These are phyloP conservation scores for Crataegus laevigata DNA, from an alignment of 306 rosid species.

Conservation along the genomic window DNA sequence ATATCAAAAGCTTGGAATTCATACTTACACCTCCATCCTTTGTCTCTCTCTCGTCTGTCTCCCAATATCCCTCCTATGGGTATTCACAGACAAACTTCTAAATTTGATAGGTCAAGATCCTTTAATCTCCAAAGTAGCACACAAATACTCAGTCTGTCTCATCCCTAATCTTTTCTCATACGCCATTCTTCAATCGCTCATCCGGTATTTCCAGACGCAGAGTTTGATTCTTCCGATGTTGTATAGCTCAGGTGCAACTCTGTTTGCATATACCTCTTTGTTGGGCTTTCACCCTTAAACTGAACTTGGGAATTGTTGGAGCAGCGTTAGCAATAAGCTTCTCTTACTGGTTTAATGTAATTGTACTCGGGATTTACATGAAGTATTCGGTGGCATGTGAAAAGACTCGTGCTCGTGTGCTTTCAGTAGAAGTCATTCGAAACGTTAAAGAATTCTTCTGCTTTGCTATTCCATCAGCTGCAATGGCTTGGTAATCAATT, in stretches of 20 bases:
- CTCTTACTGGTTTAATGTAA: constrained; percentile 1
- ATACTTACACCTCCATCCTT: constrained; percentile 35
- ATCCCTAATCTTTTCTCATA: constrained; percentile 46
- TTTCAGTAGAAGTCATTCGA: not conserved
- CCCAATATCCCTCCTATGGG: constrained; percentile 45
- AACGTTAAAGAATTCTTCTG: not conserved
- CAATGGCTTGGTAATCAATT: constrained; percentile 6
- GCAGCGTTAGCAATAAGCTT: constrained; percentile 11
- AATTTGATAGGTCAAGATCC: constrained; percentile 46
- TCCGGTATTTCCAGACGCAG: constrained; percentile 45
- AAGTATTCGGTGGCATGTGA: constrained; percentile 1
- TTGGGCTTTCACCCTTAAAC: not conserved
- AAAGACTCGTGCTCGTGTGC: not conserved
- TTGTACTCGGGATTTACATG: not conserved
- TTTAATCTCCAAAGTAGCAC: constrained; percentile 32
- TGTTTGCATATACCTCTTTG: constrained; percentile 17
- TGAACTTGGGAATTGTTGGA: constrained; percentile 7
- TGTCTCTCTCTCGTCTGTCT: constrained; percentile 37
- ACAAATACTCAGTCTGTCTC: constrained; percentile 36
- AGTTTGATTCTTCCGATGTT: constrained; percentile 42
- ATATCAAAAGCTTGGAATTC: constrained; percentile 40
- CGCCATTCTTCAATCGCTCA: constrained; percentile 44
- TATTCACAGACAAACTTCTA: constrained; percentile 40
- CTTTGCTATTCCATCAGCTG: constrained; percentile 11
- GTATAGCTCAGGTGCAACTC: constrained; percentile 23